phyloP scores from a whole-genome alignment of 148 eudicot species.

The Vaccinium macrocarpon region DNA sequence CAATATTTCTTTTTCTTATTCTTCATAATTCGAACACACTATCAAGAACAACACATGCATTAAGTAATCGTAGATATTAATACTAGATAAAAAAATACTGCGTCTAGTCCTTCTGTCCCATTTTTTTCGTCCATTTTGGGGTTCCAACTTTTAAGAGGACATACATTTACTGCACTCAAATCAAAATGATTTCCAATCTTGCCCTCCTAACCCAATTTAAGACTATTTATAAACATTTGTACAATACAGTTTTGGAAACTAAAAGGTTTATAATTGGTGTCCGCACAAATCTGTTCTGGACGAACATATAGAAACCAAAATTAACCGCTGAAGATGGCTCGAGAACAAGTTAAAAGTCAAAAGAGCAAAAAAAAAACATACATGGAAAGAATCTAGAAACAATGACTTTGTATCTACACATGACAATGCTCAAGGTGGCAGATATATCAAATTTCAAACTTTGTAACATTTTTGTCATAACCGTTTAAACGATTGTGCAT shows the following conservation, averaged over 20 bases:
- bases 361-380: background rate
- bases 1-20: background rate
- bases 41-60: background rate
- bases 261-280: background rate
- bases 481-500: background rate
- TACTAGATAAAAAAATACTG: background rate
- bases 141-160: background rate
- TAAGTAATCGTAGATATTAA: background rate
- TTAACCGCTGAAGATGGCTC: background rate
- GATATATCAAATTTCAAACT: background rate
- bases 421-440: background rate
- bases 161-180: background rate
- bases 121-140: background rate
- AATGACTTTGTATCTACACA: background rate
- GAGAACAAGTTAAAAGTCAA: background rate
- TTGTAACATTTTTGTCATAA: background rate
- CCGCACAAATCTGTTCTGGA: background rate
- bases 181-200: background rate
- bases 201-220: background rate
- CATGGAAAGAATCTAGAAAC: background rate
- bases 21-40: background rate
- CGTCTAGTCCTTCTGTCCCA: background rate
- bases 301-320: background rate
- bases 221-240: background rate
- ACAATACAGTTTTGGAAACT: background rate